Conservation (phyloP, 306 rosid genomes). For the Notholithocarpus densiflorus region DNA sequence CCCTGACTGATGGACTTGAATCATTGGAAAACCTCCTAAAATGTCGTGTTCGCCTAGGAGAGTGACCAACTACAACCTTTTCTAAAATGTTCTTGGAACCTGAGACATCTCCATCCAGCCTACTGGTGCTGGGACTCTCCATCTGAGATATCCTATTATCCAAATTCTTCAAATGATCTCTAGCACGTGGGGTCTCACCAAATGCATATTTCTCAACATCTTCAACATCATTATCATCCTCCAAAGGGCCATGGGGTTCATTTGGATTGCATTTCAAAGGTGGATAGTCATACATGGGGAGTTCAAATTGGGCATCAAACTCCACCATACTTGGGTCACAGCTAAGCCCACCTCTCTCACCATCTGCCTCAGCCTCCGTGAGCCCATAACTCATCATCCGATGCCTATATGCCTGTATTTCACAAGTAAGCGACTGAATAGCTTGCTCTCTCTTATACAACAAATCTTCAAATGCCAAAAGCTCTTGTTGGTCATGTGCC, state of each 20-base stretch:
- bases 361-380: constrained; percentile 68
- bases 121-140: constrained; percentile 70
- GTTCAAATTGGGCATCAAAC: constrained; percentile 50
- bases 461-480: constrained; percentile 71
- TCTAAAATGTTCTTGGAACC: constrained; percentile 60
- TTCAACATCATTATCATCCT: constrained; percentile 49
- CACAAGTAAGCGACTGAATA: constrained; percentile 88
- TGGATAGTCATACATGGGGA: constrained; percentile 69
- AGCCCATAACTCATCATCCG: constrained; percentile 92
- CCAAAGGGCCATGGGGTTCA: constrained; percentile 42
- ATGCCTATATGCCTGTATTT: constrained; percentile 87
- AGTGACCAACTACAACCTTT: constrained; percentile 79
- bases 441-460: constrained; percentile 87
- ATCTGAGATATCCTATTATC: constrained; percentile 77
- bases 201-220: constrained; percentile 89
- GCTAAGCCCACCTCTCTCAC: constrained; percentile 25
- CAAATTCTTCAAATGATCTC: constrained; percentile 60
- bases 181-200: constrained; percentile 71
- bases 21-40: constrained; percentile 59
- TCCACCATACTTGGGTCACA: constrained; percentile 29
- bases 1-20: constrained; percentile 34
- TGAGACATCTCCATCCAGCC: constrained; percentile 56
- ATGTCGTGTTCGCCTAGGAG: constrained; percentile 59
- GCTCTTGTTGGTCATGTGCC: constrained; percentile 82
- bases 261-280: constrained; percentile 70